A percentile compares a stretch with the other conserved stretches of the same genome.
These are phyloP conservation scores for Leishmania guyanensis DNA, from an alignment of 208 protist genomes.

Conservation along the genomic window DNA sequence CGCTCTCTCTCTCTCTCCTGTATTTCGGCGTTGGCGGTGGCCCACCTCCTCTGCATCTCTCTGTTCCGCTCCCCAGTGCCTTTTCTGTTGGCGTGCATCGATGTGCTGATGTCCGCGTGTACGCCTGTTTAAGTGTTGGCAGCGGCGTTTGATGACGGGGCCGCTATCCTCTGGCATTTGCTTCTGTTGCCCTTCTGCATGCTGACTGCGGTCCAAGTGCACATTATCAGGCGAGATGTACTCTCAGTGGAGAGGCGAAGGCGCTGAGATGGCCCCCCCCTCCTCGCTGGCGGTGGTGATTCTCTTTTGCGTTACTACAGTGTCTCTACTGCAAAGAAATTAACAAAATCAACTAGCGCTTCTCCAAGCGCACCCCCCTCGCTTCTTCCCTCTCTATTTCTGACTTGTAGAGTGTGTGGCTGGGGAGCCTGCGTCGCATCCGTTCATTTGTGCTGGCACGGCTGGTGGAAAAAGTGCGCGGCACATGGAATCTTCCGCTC, in stretches of 20 bases:
- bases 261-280: not conserved
- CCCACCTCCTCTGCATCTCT: not conserved
- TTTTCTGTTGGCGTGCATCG: not conserved
- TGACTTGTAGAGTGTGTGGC: not conserved
- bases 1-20: no score
- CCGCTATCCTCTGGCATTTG: not conserved
- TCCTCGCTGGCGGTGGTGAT: not conserved
- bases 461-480: not conserved
- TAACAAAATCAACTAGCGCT: not conserved
- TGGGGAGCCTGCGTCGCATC: not conserved
- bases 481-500: not conserved
- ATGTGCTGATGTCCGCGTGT: not conserved
- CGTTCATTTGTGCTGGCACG: not conserved
- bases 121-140: not conserved
- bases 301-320: not conserved
- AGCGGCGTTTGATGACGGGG: not conserved
- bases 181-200: not conserved
- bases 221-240: not conserved
- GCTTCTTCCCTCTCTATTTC: not conserved
- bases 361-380: not conserved
- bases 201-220: not conserved
- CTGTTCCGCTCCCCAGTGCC: not conserved
- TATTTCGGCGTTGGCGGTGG: not conserved
- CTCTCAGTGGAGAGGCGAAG: not conserved
- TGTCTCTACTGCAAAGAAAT: not conserved